Evolutionary conservation across 768 basidiomycete genomes (phyloP).

Genomic region (Galerina marginata): DNA sequence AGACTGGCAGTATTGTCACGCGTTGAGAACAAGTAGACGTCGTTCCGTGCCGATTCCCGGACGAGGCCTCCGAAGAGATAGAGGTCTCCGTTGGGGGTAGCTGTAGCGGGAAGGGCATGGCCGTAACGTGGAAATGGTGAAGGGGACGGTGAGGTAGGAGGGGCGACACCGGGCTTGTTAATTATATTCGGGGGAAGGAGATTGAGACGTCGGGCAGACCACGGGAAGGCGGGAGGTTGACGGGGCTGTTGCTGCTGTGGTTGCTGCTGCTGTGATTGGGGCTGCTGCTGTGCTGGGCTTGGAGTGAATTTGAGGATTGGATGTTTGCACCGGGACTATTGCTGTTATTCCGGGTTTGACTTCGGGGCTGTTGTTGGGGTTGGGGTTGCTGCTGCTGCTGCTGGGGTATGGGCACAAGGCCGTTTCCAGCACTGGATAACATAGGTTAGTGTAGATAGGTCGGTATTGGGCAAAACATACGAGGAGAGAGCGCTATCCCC

Average conservation of each 20-base stretch:
- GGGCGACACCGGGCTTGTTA: constrained; percentile 64
- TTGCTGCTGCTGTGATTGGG: constrained; percentile 30
- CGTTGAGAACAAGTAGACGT: constrained; percentile 89
- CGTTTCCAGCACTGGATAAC: constrained; percentile 25
- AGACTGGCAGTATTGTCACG: constrained; percentile 80
- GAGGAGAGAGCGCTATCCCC: constrained; percentile 26
- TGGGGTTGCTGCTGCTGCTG: constrained; percentile 28
- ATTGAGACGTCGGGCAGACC: constrained; percentile 77
- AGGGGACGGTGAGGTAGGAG: constrained; percentile 75
- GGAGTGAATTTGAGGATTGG: constrained; percentile 32
- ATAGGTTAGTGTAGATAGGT: background rate
- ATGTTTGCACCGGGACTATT: constrained; percentile 27
- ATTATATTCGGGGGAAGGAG: constrained; percentile 72
- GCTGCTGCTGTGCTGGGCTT: constrained; percentile 25
- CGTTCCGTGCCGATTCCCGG: constrained; percentile 86
- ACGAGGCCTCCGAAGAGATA: constrained; percentile 98
- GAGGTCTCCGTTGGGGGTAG: constrained; percentile 84
- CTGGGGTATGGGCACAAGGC: constrained; percentile 24
- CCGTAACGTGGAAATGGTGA: constrained; percentile 97
- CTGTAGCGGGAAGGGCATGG: constrained; percentile 83
- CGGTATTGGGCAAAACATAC: constrained; percentile 13
- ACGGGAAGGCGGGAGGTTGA: constrained; percentile 70
- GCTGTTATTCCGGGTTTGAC: constrained; percentile 39
- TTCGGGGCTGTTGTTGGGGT: constrained; percentile 47
- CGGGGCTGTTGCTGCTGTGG: constrained; percentile 37